Base-by-base conservation (phyloP, 176 grass and related monocot species). In the Oryza australiensis region DNA sequence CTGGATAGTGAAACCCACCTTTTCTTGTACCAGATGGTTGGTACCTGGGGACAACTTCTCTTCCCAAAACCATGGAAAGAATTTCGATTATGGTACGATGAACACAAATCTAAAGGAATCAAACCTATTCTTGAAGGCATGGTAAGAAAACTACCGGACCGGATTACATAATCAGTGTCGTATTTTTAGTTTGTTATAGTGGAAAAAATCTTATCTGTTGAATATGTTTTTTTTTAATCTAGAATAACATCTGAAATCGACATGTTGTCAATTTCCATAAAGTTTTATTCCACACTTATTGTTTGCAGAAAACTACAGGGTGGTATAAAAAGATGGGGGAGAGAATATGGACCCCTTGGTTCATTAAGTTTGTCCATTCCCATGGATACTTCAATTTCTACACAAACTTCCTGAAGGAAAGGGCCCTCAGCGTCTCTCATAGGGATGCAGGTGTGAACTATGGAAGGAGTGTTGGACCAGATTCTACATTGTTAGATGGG, bases 41-140 rank as follows among this genome's bases (percentile, higher is more conserved):
- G 96, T 76, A 99, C 96, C 34, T 99, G 96, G 96, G 96, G 93
- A 43, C 96, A 99, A 72, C 91, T 99, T 94, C 87, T 99, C 66
- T 99, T 99, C 86, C 96, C 96, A 82, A 95, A 93, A 93, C 90
- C 93, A 48, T 99, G 96, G 96, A 95, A 95, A 85, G 96, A 99
- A 73, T 99, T 99, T 46, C 85, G 96, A 72, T 62, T 95, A 62
- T 95, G 96, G 96, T 99, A 95, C 5, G 87, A 99, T 88, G 87
- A 87, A 77, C 90, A 92, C 73, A 99, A 99, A 85, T 48, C 91
- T 26, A 93, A 93, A 79, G 91, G 86, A 42, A 85, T 92, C 80
- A 95, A 92, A 82, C 96, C 96, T 80, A 86, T 99, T 90, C 96
- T 99, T 9, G 73, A 95, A 75, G 93, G 96, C 89, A 99, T 95